phyloP scores from a whole-genome alignment of 2,329 filamentous ascomycete genomes.

The Fonsecaea pugnacius region DNA sequence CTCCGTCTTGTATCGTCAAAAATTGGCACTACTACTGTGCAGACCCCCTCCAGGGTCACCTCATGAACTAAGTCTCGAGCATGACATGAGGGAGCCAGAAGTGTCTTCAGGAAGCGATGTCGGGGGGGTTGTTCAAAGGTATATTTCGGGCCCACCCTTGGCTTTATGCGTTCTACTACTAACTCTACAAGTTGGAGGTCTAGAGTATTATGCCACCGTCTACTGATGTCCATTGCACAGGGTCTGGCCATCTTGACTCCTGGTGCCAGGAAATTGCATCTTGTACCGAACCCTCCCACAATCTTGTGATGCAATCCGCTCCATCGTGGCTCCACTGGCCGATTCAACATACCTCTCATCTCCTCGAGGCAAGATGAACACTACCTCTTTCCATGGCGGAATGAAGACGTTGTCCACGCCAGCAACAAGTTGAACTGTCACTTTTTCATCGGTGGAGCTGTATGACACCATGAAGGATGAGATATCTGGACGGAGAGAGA shows the following conservation, averaged over 20 bases:
- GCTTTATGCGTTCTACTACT: background rate
- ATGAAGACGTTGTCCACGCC: conserved; percentile 49
- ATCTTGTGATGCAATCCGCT: conserved; percentile 8
- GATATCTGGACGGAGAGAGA: conserved; percentile 51
- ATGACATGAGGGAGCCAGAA: background rate
- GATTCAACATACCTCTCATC: conserved; percentile 52
- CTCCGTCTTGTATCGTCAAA: too few species aligned
- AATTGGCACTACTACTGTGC: too few species aligned
- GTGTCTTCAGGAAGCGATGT: background rate
- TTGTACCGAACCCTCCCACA: conserved; percentile 25
- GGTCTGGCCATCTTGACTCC: background rate
- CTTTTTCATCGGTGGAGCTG: conserved; percentile 49
- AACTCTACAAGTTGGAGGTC: background rate
- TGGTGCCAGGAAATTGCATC: conserved; percentile 1
- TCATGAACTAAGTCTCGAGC: background rate
- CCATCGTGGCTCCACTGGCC: conserved; percentile 40
- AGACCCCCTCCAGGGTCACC: too few species aligned
- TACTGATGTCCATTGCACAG: conserved; percentile 22
- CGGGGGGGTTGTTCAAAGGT: too few species aligned
- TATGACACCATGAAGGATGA: conserved; percentile 53
- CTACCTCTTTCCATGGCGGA: conserved; percentile 56
- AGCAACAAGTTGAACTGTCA: conserved; percentile 51
- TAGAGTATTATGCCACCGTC: background rate
- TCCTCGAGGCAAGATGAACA: conserved; percentile 57
- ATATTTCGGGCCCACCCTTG: background rate